These are phyloP conservation scores for Biancaea sappan DNA, from an alignment of 306 rosid species.

Conservation along the genomic window DNA sequence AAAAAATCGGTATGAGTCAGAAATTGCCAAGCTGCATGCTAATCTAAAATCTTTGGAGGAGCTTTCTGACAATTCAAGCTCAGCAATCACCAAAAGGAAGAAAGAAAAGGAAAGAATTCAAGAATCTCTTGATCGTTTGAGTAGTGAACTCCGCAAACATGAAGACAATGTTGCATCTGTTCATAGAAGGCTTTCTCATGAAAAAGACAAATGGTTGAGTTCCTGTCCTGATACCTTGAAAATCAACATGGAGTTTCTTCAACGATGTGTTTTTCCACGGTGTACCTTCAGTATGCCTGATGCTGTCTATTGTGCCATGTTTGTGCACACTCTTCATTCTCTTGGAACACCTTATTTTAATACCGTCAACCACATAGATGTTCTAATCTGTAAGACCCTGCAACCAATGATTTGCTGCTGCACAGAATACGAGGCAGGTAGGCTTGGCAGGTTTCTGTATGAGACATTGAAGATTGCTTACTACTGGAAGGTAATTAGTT, in stretches of 20 bases:
- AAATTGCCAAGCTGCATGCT: conserved; percentile 87
- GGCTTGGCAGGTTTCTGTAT: conserved; percentile 92
- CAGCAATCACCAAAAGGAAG: conserved; percentile 93
- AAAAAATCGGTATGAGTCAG: conserved; percentile 82
- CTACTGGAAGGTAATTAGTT: conserved; percentile 82
- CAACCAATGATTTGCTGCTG: conserved; percentile 99
- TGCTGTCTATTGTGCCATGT: conserved; percentile 97
- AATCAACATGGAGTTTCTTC: conserved; percentile 99
- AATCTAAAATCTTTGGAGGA: conserved; percentile 92
- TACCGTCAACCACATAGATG: conserved; percentile 98
- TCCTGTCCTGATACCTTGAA: conserved; percentile 95
- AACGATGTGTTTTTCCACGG: conserved; percentile 98
- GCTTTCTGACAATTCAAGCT: conserved; percentile 93
- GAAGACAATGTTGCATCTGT: conserved; percentile 93
- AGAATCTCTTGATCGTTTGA: conserved; percentile 89
- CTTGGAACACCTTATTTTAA: conserved; percentile 98
- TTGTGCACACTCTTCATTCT: conserved; percentile 97
- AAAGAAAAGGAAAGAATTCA: conserved; percentile 99
- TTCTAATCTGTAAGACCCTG: conserved; percentile 88
- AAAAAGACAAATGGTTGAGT: conserved; percentile 95
- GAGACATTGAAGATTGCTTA: conserved; percentile 97
- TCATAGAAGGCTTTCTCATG: conserved; percentile 78
- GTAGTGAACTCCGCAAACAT: conserved; percentile 74
- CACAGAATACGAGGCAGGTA: conserved; percentile 93
- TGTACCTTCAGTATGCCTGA: conserved; percentile 99